Conservation (phyloP, 352 stramenopile genomes). For the Globisporangium middletonii region DNA sequence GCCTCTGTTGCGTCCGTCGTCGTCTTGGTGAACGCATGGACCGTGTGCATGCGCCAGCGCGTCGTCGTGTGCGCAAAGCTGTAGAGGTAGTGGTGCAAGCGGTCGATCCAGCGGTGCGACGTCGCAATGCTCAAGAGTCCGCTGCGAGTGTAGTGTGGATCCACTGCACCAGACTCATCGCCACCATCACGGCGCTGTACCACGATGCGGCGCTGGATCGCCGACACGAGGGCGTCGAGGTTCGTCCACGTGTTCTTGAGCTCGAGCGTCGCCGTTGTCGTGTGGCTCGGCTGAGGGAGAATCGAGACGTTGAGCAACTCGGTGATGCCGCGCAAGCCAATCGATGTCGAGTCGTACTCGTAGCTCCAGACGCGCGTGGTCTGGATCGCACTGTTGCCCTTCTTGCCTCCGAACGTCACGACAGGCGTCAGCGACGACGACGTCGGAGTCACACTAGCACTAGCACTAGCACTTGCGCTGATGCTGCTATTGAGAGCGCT, state of each 20-base stretch:
- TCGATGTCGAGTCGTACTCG: slow-evolving; percentile 29
- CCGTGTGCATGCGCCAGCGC: slow-evolving; percentile 15
- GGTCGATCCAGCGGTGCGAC: slow-evolving; percentile 24
- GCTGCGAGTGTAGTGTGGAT: not conserved
- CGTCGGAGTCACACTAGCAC: too few relatives aligned
- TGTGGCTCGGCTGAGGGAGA: slow-evolving; percentile 4
- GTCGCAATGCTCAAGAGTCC: slow-evolving; percentile 13
- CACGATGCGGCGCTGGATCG: slow-evolving; percentile 7
- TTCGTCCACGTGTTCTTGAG: slow-evolving; percentile 26
- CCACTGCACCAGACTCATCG: not conserved
- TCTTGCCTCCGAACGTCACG: slow-evolving; percentile 12
- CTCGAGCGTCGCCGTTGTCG: slow-evolving; percentile 7
- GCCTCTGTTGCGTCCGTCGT: slow-evolving; percentile 1
- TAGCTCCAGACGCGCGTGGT: slow-evolving; percentile 24
- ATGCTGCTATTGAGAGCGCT: not conserved
- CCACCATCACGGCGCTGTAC: not conserved
- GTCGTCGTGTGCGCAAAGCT: slow-evolving; percentile 9
- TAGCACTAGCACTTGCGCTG: not conserved
- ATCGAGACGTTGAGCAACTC: slow-evolving; percentile 19
- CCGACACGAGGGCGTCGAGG: slow-evolving; percentile 24
- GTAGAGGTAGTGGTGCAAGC: slow-evolving; percentile 24
- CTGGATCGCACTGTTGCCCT: slow-evolving; percentile 11
- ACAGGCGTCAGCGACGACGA: too few relatives aligned
- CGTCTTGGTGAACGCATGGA: slow-evolving; percentile 10
- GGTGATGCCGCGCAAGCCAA: slow-evolving; percentile 20